Base-by-base conservation (phyloP, 331 rosid genomes). In the Cydonia oblonga region DNA sequence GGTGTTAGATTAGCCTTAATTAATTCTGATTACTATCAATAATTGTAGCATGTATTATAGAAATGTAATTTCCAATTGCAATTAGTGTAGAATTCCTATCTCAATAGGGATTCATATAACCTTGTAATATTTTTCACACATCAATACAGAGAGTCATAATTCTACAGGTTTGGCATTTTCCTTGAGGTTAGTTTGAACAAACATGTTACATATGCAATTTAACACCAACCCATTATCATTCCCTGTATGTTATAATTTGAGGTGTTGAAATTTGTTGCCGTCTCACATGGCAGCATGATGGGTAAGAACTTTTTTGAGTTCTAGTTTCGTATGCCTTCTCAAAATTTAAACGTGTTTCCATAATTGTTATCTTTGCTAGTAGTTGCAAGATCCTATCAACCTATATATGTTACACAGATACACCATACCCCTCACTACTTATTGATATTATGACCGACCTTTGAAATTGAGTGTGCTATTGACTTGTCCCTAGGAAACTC, bases 391-490 rank as follows among this genome's bases (percentile, higher is more conserved):
- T 82, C 74, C 32, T 56, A 24, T n/a, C n/a, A n/a, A n/a, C n/a
- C n/a, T n/a, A n/a, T n/a, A n/a, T n/a, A n/a, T 24, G 4, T 35
- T 35, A 35, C 13, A 35, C 35, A 35, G 42, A 35, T 13, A 35
- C 42, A 38, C 42, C 42, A 38, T 38, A 10, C 42, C 42, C 42
- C 42, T 38, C 42, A 38, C 42, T 38, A 38, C 9, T 74, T 59
- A 63, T 32, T 64, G 62, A 57, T 57, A 19, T 57, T 12, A 23
- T 22, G 35, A 60, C 65, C n/a, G 19, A 10, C 66, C 63, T 69
- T 78, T 26, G 58, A 44, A 69, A 85, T 76, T 64, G 61, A 42
- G 68, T 78, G 74, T 71, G 59, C 28, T 74, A 12, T 79, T 61
- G 77, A 75, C 82, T 11, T 59, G 56, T 16, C 24, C 68, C 44